Conservation (phyloP, 306 rosid genomes). For the Cyclanthera cordifolia region DNA sequence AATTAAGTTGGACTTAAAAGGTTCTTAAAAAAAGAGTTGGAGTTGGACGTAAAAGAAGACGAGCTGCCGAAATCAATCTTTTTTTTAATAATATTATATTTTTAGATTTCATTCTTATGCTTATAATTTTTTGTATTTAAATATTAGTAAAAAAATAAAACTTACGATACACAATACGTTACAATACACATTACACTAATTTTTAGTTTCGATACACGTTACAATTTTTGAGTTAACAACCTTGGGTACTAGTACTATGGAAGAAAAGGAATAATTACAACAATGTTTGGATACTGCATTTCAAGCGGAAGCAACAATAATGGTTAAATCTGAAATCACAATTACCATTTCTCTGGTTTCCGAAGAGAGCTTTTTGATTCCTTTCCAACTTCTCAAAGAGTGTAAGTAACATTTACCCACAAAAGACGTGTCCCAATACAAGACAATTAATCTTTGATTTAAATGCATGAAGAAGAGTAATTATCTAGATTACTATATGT, state of each 20-base stretch:
- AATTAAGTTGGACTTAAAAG: no score
- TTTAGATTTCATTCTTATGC: no score
- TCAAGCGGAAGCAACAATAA: neutral
- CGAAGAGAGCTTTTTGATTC: neutral
- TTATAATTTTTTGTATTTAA: no score
- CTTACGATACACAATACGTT: no score
- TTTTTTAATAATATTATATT: no score
- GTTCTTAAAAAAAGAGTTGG: no score
- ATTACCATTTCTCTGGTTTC: neutral
- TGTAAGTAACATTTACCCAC: slow-evolving; percentile 3
- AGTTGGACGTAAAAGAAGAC: no score
- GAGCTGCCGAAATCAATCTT: no score
- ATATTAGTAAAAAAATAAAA: no score
- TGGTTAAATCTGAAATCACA: neutral
- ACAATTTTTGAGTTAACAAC: no score
- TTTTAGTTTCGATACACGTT: no score
- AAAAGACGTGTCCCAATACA: neutral
- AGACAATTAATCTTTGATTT: neutral
- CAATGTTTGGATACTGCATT: neutral
- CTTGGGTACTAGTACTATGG: neutral
- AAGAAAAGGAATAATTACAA: neutral
- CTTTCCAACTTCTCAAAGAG: neutral
- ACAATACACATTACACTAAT: no score
- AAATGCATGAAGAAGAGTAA: neutral
- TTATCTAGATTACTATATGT: neutral